phyloP scores from a whole-genome alignment of 2,329 filamentous ascomycete genomes.

The Lachnellula cervina region DNA sequence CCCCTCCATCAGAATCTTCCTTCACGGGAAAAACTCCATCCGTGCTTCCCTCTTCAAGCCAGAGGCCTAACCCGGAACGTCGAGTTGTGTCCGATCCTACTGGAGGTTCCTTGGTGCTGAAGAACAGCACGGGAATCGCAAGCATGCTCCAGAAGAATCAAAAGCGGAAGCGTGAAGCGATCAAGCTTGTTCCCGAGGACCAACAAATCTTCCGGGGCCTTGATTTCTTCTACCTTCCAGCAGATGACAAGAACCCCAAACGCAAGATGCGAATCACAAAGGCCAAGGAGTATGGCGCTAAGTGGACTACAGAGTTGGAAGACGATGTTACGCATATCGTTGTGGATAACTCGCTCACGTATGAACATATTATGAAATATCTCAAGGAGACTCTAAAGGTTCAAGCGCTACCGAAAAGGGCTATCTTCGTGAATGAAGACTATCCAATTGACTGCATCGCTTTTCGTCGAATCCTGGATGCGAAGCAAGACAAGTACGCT shows the following conservation, averaged over 20 bases:
- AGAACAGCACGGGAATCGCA: slow-evolving; percentile 24
- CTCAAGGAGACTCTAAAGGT: slow-evolving; percentile 35
- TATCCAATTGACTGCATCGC: slow-evolving; percentile 66
- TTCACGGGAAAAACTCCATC: slow-evolving; percentile 8
- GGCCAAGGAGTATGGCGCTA: slow-evolving; percentile 69
- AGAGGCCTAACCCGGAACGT: slow-evolving; percentile 11
- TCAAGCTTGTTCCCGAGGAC: slow-evolving; percentile 45
- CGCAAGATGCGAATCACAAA: slow-evolving; percentile 69
- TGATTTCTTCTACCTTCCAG: slow-evolving; percentile 75
- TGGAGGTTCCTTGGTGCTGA: slow-evolving; percentile 20
- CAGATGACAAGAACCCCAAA: slow-evolving; percentile 64
- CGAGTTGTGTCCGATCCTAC: slow-evolving; percentile 24
- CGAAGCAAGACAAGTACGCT: slow-evolving; percentile 53
- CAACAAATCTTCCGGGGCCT: slow-evolving; percentile 56
- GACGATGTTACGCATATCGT: slow-evolving; percentile 68
- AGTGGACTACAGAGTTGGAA: slow-evolving; percentile 57
- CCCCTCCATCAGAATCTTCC: slow-evolving; percentile 9
- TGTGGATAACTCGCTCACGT: slow-evolving; percentile 65
- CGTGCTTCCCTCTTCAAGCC: background rate
- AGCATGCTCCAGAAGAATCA: slow-evolving; percentile 21
- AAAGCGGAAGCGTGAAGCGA: slow-evolving; percentile 42
- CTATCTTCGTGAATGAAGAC: slow-evolving; percentile 59
- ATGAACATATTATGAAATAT: slow-evolving; percentile 55
- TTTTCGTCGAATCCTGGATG: slow-evolving; percentile 53
- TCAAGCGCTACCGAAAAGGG: slow-evolving; percentile 31